Evolutionary conservation across 202 grass and related monocot species (phyloP).

Genomic region (Schoenoplectus triqueter): DNA sequence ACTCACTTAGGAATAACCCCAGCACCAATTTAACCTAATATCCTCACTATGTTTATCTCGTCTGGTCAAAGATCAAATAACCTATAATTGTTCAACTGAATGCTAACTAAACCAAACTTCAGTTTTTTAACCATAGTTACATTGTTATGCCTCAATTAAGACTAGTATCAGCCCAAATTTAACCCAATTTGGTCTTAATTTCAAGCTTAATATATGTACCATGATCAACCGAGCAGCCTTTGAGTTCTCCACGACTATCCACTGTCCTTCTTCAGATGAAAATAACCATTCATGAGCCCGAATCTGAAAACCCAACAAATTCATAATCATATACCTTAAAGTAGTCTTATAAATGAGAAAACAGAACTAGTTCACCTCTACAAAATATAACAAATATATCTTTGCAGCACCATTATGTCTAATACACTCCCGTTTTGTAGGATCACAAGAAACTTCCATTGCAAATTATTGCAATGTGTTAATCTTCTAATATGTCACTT

Average conservation of each 20-base stretch:
- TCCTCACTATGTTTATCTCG: neutral
- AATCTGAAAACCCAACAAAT: conserved; percentile 57
- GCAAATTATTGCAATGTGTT: neutral
- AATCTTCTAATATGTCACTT: neutral
- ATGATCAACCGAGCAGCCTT: conserved; percentile 86
- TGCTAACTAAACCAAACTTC: neutral
- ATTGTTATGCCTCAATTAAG: neutral
- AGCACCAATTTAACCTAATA: neutral
- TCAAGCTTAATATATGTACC: conserved; percentile 43
- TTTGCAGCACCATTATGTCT: neutral
- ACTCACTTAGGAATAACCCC: neutral
- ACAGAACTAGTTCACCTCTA: conserved; percentile 1
- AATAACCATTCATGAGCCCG: conserved; percentile 93
- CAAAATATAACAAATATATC: neutral
- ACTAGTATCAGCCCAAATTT: neutral
- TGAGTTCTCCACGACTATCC: conserved; percentile 87
- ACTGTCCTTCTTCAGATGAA: conserved; percentile 94
- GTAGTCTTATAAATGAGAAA: conserved; percentile 8
- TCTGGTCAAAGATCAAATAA: neutral
- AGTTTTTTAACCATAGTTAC: neutral
- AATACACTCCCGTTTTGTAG: neutral
- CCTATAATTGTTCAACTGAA: neutral
- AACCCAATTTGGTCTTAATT: neutral
- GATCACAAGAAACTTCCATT: neutral
- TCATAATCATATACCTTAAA: conserved; percentile 13